These are phyloP conservation scores for Neofusicoccum sp. DNA, from an alignment of 2,329 filamentous ascomycete genomes.

Conservation along the genomic window DNA sequence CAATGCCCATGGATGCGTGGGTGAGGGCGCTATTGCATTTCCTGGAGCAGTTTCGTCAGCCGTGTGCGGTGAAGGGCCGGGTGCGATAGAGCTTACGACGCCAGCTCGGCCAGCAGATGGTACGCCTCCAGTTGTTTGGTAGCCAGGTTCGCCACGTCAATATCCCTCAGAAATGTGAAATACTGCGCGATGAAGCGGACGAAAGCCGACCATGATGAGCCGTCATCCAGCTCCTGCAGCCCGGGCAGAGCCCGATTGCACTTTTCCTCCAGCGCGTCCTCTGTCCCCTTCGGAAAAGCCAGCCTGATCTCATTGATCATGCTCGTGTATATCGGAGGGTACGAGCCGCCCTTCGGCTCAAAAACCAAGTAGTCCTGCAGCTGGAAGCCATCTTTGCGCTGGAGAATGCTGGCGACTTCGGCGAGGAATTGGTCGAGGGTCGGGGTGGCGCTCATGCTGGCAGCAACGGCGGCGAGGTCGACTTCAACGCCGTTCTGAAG, in stretches of 20 bases:
- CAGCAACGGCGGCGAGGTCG: background rate
- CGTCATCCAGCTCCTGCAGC: slow-evolving; percentile 46
- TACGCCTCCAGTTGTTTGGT: slow-evolving; percentile 64
- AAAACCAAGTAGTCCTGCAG: slow-evolving; percentile 74
- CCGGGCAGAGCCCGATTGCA: slow-evolving; percentile 67
- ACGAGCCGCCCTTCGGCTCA: slow-evolving; percentile 61
- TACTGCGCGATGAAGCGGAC: slow-evolving; percentile 80
- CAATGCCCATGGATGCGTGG: slow-evolving; percentile 75
- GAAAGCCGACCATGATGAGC: slow-evolving; percentile 75
- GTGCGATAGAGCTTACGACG: slow-evolving; percentile 63
- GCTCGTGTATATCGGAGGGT: slow-evolving; percentile 66
- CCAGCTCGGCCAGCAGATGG: slow-evolving; percentile 69
- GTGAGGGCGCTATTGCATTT: slow-evolving; percentile 81
- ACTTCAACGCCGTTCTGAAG: background rate
- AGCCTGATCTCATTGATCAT: slow-evolving; percentile 69
- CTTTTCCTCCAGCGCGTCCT: slow-evolving; percentile 62
- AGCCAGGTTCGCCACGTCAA: slow-evolving; percentile 70
- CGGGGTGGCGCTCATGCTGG: slow-evolving; percentile 53
- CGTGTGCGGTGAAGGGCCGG: background rate
- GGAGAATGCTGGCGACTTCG: slow-evolving; percentile 64
- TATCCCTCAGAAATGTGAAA: slow-evolving; percentile 77
- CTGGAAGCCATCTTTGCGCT: slow-evolving; percentile 63
- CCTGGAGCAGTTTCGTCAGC: slow-evolving; percentile 47
- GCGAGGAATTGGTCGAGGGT: slow-evolving; percentile 69
- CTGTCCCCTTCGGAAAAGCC: slow-evolving; percentile 53